Evolutionary conservation across 1,284 basidiomycete genomes (phyloP).

Genomic region (Cryptococcus sp.): DNA sequence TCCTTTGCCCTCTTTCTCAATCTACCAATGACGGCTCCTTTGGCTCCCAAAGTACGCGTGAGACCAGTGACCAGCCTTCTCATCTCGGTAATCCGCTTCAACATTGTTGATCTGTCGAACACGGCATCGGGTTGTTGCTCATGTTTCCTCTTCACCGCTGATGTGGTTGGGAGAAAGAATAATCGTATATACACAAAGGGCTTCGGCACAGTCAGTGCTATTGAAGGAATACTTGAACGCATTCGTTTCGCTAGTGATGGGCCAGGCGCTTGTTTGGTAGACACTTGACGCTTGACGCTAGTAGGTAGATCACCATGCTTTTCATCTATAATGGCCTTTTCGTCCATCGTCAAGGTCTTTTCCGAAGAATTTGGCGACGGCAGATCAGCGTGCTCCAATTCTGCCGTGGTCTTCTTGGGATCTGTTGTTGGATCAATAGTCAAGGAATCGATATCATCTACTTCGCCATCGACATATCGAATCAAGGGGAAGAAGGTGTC

Average conservation of each 20-base stretch:
- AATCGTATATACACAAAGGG: conserved; percentile 37
- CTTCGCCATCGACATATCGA: conserved; percentile 78
- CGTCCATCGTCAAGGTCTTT: conserved; percentile 22
- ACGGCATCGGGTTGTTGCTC: conserved; percentile 26
- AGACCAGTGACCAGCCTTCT: conserved; percentile 81
- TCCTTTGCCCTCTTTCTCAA: conserved; percentile 67
- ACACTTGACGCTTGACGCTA: not conserved
- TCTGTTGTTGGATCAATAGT: conserved; percentile 57
- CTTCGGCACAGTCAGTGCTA: conserved; percentile 6
- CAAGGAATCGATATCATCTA: conserved; percentile 72
- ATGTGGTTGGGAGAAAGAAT: conserved; percentile 40
- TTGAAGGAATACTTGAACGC: not conserved
- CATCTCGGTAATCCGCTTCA: conserved; percentile 75
- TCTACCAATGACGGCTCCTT: conserved; percentile 78
- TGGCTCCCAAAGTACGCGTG: conserved; percentile 72
- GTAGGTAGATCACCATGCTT: not conserved
- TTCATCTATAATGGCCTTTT: conserved; percentile 17
- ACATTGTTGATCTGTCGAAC: conserved; percentile 54
- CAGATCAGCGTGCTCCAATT: conserved; percentile 7
- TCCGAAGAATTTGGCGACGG: conserved; percentile 13
- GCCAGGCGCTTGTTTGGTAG: not conserved
- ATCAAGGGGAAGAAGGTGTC: conserved; percentile 91
- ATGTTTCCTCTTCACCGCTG: conserved; percentile 21
- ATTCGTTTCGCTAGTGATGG: not conserved
- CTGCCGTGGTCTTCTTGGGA: conserved; percentile 22